phyloP scores from a whole-genome alignment of 805 yeast genomes.

The Kluyveromyces aestuarii region DNA sequence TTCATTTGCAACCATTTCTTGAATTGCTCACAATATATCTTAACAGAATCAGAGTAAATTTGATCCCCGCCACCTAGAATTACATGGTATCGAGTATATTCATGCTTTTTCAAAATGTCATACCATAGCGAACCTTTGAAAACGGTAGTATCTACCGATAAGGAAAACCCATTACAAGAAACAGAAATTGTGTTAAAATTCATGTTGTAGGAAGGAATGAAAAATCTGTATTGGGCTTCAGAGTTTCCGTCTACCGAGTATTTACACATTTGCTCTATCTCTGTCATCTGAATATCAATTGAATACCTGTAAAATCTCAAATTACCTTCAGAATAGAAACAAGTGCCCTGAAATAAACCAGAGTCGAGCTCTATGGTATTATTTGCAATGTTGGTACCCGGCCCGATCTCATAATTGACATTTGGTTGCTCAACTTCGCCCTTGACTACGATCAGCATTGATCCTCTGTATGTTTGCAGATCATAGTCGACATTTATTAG shows the following conservation, averaged over 20 bases:
- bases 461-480: slow-evolving; percentile 50
- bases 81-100: slow-evolving; percentile 64
- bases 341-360: slow-evolving; percentile 40
- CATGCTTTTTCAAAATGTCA: slow-evolving; percentile 69
- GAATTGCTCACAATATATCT: slow-evolving; percentile 43
- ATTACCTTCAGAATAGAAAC: slow-evolving; percentile 37
- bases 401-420: slow-evolving; percentile 12
- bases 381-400: slow-evolving; percentile 22
- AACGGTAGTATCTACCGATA: slow-evolving; percentile 52
- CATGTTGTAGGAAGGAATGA: slow-evolving; percentile 50
- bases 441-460: slow-evolving; percentile 55
- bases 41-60: slow-evolving; percentile 78
- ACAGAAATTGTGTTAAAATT: slow-evolving; percentile 76
- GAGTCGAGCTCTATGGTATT: slow-evolving; percentile 6
- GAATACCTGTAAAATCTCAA: slow-evolving; percentile 58
- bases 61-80: slow-evolving; percentile 99
- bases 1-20: slow-evolving; percentile 54
- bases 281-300: slow-evolving; percentile 40
- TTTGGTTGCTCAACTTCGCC: slow-evolving; percentile 29
- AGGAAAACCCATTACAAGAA: slow-evolving; percentile 88
- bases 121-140: slow-evolving; percentile 79
- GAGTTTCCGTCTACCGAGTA: slow-evolving; percentile 46
- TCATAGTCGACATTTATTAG: slow-evolving; percentile 54
- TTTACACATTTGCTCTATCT: slow-evolving; percentile 50
- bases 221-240: slow-evolving; percentile 50